phyloP scores from a whole-genome alignment of 2,329 filamentous ascomycete species.

The Hymenoscyphus linearis region DNA sequence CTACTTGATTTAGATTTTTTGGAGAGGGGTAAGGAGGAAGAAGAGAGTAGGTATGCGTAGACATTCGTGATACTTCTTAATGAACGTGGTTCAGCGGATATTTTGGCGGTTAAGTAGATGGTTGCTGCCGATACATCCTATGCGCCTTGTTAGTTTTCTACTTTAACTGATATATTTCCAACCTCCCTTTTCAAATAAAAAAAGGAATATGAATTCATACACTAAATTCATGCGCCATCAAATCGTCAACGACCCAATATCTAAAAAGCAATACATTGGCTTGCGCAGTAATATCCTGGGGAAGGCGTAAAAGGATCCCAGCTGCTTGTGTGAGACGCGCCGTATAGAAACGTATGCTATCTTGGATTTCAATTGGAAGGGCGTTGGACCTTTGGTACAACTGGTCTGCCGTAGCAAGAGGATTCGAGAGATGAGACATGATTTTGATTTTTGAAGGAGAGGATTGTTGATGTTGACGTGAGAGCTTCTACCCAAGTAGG shows the following conservation, averaged over 20 bases:
- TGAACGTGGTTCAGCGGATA: conserved; percentile 70
- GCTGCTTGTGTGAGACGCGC: conserved; percentile 72
- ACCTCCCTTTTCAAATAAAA: conserved; percentile 3
- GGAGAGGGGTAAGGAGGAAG: conserved; percentile 39
- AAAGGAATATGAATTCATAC: conserved; percentile 15
- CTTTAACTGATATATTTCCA: neutral
- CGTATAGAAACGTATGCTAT: conserved; percentile 65
- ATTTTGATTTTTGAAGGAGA: neutral
- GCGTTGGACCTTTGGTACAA: conserved; percentile 54
- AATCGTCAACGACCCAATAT: conserved; percentile 62
- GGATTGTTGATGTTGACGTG: neutral
- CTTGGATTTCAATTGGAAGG: conserved; percentile 64
- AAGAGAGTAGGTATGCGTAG: conserved; percentile 72
- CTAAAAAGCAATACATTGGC: conserved; percentile 77
- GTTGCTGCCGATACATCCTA: conserved; percentile 78
- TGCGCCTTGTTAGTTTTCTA: conserved; percentile 17
- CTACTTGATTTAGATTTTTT: neutral
- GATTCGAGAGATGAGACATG: conserved; percentile 63
- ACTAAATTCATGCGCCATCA: conserved; percentile 51
- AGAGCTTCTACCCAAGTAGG: neutral
- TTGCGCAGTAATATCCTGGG: conserved; percentile 80
- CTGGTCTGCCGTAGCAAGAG: conserved; percentile 67
- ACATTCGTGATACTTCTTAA: conserved; percentile 79
- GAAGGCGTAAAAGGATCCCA: conserved; percentile 74
- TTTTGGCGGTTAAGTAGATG: conserved; percentile 77